Percentiles rank a stretch among this genome's conserved stretches.
Evolutionary conservation across 352 stramenopile species (phyloP).

Genomic region (Phytopythium litorale): DNA sequence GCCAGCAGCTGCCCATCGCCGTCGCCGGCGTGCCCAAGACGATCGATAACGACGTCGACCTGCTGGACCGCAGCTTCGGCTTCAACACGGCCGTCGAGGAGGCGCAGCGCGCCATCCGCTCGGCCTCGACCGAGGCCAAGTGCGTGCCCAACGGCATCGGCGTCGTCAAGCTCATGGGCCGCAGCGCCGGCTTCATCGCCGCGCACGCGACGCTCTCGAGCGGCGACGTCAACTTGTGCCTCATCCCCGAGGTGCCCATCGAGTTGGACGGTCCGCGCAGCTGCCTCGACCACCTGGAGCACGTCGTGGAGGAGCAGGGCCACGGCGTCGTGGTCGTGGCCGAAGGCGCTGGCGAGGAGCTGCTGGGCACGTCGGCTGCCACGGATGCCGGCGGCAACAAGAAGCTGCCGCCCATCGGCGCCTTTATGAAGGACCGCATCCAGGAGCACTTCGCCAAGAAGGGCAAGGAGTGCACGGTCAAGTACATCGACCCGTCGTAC

Average conservation of each 20-base stretch:
- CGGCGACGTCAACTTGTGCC: constrained; percentile 97
- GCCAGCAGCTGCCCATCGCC: constrained; percentile 86
- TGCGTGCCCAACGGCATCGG: constrained; percentile 98
- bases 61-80: constrained; percentile 97
- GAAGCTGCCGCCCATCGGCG: constrained; percentile 94
- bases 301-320: constrained; percentile 92
- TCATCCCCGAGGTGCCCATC: constrained; percentile 97
- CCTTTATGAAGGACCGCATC: constrained; percentile 96
- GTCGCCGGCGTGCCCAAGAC: constrained; percentile 98
- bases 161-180: constrained; percentile 99
- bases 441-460: constrained; percentile 92
- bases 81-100: constrained; percentile 97
- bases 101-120: constrained; percentile 91
- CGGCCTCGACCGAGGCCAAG: constrained; percentile 89
- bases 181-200: constrained; percentile 96
- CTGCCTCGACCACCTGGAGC: constrained; percentile 90
- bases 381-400: constrained; percentile 94
- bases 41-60: constrained; percentile 99
- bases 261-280: constrained; percentile 90
- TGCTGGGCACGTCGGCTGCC: constrained; percentile 90
- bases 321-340: constrained; percentile 98
- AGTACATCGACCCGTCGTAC: constrained; percentile 97
- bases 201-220: constrained; percentile 95
- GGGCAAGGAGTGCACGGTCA: constrained; percentile 89
- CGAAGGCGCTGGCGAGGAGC: constrained; percentile 95